A percentile compares a stretch with the other conserved stretches of the same genome.
phyloP scores from a whole-genome alignment of 805 yeast species.

The Yamadazyma philogaea region DNA sequence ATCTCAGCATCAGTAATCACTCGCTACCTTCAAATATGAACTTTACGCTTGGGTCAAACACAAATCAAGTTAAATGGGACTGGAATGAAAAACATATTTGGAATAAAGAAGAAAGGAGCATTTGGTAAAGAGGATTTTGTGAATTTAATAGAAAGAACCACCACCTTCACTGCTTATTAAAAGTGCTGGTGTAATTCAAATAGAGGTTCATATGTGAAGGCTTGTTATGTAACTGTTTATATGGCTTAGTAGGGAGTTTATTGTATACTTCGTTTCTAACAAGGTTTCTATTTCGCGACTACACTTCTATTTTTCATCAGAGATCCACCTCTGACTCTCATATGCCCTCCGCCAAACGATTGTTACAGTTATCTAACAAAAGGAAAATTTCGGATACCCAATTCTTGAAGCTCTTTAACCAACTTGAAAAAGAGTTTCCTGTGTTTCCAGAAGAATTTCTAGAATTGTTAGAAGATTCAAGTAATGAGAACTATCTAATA shows the following conservation, averaged over 20 bases:
- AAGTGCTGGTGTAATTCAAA: not conserved
- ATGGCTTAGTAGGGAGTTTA: constrained; percentile 5
- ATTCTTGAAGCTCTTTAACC: constrained; percentile 27
- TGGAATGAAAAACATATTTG: constrained; percentile 13
- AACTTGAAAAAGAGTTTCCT: constrained; percentile 21
- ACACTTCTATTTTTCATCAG: not conserved
- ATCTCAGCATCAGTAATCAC: constrained; percentile 12
- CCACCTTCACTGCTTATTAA: no score
- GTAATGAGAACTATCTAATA: constrained; percentile 13
- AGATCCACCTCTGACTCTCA: not conserved
- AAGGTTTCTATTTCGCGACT: not conserved
- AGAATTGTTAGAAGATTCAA: constrained; percentile 22
- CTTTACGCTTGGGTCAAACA: constrained; percentile 3
- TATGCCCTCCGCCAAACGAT: constrained; percentile 4
- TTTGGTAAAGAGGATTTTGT: constrained; percentile 7
- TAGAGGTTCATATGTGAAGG: not conserved
- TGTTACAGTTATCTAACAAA: constrained; percentile 12
- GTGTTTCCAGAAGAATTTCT: constrained; percentile 25
- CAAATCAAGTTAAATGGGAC: constrained; percentile 7
- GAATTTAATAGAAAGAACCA: no score
- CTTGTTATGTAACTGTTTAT: constrained; percentile 6
- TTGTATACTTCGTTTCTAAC: not conserved
- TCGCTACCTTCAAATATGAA: constrained; percentile 11
- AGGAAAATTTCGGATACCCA: constrained; percentile 19
- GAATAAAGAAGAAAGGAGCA: constrained; percentile 13